Percentiles rank a stretch among this genome's conserved stretches.
Conservation (phyloP, 257 asterid genomes). For the Solanum dulcamara region DNA sequence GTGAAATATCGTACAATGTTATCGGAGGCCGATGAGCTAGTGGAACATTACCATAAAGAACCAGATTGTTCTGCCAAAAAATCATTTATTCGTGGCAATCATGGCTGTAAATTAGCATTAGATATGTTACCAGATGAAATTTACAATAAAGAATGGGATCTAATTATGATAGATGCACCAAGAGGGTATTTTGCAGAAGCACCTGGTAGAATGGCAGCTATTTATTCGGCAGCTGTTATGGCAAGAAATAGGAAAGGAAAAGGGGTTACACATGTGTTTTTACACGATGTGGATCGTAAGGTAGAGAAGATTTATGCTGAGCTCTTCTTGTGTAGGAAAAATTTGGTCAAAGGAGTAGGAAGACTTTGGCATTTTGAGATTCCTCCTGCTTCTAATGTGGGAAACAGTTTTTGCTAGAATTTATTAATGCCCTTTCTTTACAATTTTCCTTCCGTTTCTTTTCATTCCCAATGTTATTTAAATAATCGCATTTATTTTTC, state of each 20-base stretch:
- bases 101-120: constrained; percentile 55
- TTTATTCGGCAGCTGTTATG: constrained; percentile 84
- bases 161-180: constrained; percentile 91
- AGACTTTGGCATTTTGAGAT: constrained; percentile 71
- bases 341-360: constrained; percentile 46
- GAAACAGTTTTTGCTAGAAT: constrained; percentile 34
- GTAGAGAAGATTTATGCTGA: constrained; percentile 71
- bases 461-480: neutral
- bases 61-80: constrained; percentile 40
- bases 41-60: constrained; percentile 22
- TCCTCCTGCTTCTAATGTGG: constrained; percentile 29
- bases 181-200: constrained; percentile 71
- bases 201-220: constrained; percentile 92
- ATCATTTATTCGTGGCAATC: constrained; percentile 52
- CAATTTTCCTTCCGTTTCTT: neutral
- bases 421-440: neutral
- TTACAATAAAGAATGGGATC: constrained; percentile 75
- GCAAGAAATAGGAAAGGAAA: constrained; percentile 51
- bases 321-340: constrained; percentile 49
- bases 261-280: constrained; percentile 62
- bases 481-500: neutral
- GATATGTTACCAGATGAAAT: constrained; percentile 63
- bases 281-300: constrained; percentile 74
- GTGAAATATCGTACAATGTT: constrained; percentile 58
- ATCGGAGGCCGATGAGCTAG: constrained; percentile 42